Conservation (phyloP, 345 rosid species). For the Kernera saxatilis region DNA sequence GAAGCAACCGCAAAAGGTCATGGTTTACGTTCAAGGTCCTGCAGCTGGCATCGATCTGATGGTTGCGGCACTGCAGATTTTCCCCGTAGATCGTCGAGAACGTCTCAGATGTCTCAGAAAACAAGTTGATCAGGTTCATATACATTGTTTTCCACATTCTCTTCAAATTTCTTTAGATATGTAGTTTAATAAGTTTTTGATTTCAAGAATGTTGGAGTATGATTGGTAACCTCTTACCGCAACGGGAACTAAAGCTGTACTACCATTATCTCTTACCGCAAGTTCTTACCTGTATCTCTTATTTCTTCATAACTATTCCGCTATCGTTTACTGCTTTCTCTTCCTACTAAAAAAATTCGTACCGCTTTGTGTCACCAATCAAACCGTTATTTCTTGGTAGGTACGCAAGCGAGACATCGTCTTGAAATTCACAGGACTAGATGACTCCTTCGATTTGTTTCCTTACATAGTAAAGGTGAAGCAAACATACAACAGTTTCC, state of each 20-base stretch:
- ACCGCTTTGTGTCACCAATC: too few relatives aligned
- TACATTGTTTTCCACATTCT: too few relatives aligned
- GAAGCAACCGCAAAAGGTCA: constrained; percentile 70
- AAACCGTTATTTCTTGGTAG: constrained; percentile 48
- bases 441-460: constrained; percentile 20
- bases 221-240: too few relatives aligned
- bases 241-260: too few relatives aligned
- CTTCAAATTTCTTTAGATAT: background rate
- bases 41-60: constrained; percentile 62
- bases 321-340: too few relatives aligned
- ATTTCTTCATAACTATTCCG: too few relatives aligned
- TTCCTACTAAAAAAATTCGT: too few relatives aligned
- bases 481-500: constrained; percentile 74
- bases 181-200: background rate
- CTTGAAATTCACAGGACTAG: constrained; percentile 51
- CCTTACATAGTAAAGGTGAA: constrained; percentile 50
- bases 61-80: constrained; percentile 66
- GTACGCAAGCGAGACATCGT: constrained; percentile 74
- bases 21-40: constrained; percentile 88
- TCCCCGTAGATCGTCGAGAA: constrained; percentile 64
- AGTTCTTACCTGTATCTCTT: too few relatives aligned
- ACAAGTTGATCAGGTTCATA: constrained; percentile 59
- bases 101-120: constrained; percentile 53
- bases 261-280: too few relatives aligned
- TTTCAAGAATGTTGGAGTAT: constrained; percentile 5